A percentile compares a stretch with the other conserved stretches of the same genome.
These are phyloP conservation scores for Teratosphaeria destructans DNA, from an alignment of 2,329 filamentous ascomycete species.

Conservation along the genomic window DNA sequence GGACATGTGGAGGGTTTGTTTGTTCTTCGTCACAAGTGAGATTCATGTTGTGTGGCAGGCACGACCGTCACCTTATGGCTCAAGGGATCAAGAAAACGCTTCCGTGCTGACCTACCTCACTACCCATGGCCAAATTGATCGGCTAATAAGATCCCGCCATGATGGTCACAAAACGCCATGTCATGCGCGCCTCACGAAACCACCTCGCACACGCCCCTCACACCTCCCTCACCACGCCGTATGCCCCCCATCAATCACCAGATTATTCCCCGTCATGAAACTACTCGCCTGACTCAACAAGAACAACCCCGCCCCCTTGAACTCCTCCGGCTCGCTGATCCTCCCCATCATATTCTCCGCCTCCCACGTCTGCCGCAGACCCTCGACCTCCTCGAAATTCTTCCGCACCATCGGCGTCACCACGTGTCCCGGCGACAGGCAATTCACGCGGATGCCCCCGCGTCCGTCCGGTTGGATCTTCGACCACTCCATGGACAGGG, in stretches of 20 bases:
- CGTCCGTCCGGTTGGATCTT: conserved; percentile 20
- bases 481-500: conserved; percentile 35
- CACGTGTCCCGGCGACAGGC: conserved; percentile 25
- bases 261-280: conserved; percentile 19
- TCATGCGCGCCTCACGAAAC: too few species aligned
- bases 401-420: conserved; percentile 26
- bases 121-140: too few species aligned
- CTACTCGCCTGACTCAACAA: conserved; percentile 18
- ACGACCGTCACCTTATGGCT: too few species aligned
- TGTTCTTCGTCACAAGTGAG: too few species aligned
- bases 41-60: too few species aligned
- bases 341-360: conserved; percentile 24
- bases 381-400: conserved; percentile 22
- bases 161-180: too few species aligned
- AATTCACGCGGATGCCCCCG: conserved; percentile 23
- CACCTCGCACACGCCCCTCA: too few species aligned
- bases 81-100: too few species aligned
- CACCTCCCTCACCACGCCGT: neutral
- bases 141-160: too few species aligned
- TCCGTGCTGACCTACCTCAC: too few species aligned
- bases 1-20: too few species aligned
- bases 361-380: conserved; percentile 21
- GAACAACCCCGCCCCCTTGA: conserved; percentile 20
- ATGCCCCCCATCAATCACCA: conserved; percentile 21
- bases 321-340: conserved; percentile 21